Evolutionary conservation across 257 asterid genomes (phyloP).

Genomic region (Nyctanthes arbortristis): DNA sequence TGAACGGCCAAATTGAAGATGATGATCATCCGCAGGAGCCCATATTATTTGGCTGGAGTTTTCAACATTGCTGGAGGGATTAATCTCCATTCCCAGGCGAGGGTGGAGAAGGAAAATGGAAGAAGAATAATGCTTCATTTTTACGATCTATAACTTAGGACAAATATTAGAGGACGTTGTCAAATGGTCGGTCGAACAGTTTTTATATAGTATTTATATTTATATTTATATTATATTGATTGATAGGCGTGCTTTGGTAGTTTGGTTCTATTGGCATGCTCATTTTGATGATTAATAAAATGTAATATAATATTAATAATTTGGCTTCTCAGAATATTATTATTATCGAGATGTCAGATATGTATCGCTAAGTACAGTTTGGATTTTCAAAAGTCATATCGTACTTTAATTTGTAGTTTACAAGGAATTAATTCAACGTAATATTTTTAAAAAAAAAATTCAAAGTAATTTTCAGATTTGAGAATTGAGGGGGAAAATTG

Average conservation of each 20-base stretch:
- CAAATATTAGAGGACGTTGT: neutral
- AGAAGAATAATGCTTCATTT: constrained; percentile 1
- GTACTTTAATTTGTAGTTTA: too few species aligned
- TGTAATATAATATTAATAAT: too few species aligned
- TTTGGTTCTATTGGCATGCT: neutral
- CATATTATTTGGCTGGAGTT: neutral
- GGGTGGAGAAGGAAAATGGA: neutral
- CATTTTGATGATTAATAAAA: neutral
- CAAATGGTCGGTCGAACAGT: neutral
- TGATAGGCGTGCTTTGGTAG: neutral
- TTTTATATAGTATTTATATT: neutral
- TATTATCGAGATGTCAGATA: neutral
- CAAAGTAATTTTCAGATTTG: too few species aligned
- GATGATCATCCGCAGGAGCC: neutral
- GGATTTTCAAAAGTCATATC: neutral
- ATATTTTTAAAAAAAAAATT: too few species aligned
- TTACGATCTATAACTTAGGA: neutral
- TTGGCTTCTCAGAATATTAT: neutral
- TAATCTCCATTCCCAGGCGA: constrained; percentile 7
- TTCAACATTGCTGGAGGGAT: neutral
- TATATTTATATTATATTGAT: neutral
- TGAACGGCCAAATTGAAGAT: neutral
- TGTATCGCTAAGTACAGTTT: neutral
- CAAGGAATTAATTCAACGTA: neutral
- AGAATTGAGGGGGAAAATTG: too few species aligned